Percentiles rank a stretch among this genome's conserved stretches.
phyloP scores from a whole-genome alignment of 805 yeast species.

The Diddensiella caesifluorescens region DNA sequence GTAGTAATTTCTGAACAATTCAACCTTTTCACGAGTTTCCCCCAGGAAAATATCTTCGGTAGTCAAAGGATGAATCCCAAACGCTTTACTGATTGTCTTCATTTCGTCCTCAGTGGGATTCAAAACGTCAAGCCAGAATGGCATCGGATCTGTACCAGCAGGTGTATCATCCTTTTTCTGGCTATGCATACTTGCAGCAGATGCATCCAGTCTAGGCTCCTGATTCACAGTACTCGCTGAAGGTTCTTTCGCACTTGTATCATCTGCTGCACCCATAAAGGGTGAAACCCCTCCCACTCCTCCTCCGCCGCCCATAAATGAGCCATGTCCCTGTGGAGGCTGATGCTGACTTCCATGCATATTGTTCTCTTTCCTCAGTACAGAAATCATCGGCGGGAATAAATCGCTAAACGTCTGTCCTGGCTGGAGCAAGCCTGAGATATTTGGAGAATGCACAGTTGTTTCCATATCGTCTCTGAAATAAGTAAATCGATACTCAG shows the following conservation, averaged over 20 bases:
- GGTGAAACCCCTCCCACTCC: not conserved
- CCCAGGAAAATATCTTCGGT: constrained; percentile 92
- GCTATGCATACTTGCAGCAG: constrained; percentile 5
- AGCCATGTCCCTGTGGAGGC: not conserved
- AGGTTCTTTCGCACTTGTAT: not conserved
- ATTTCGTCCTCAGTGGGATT: constrained; percentile 96
- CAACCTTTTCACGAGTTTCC: constrained; percentile 93
- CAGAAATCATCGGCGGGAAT: constrained; percentile 37
- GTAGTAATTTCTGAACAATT: constrained; percentile 83
- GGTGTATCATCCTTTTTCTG: constrained; percentile 1
- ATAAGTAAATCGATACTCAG: constrained; percentile 77
- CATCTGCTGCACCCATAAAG: not conserved
- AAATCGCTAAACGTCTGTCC: constrained; percentile 57
- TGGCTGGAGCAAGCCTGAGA: constrained; percentile 70
- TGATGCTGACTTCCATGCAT: not conserved
- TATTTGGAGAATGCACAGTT: constrained; percentile 86
- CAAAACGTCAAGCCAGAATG: constrained; percentile 90
- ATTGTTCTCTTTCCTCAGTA: not conserved
- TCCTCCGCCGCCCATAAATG: not conserved
- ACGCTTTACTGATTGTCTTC: constrained; percentile 84
- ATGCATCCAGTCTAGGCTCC: constrained; percentile 2
- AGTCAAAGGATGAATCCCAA: constrained; percentile 93
- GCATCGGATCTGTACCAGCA: constrained; percentile 14
- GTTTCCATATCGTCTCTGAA: constrained; percentile 84
- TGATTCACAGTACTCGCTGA: not conserved